phyloP scores from a whole-genome alignment of 805 yeast genomes.

The Scheffersomyces ergatensis region DNA sequence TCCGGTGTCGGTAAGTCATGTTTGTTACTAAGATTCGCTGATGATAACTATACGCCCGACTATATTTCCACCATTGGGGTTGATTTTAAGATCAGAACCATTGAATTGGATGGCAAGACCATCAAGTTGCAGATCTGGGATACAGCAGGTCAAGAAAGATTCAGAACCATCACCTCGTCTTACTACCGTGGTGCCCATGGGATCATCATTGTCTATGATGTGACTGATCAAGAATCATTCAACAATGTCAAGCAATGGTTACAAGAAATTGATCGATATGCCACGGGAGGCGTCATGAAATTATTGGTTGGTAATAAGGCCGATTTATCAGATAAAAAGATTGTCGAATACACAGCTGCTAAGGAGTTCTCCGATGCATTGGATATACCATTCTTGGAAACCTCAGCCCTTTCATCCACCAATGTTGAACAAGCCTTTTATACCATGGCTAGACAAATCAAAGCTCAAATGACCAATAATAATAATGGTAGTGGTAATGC shows the following conservation, averaged over 20 bases:
- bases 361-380: constrained; percentile 96
- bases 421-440: constrained; percentile 98
- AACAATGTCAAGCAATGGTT: constrained; percentile 97
- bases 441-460: constrained; percentile 98
- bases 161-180: constrained; percentile 95
- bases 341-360: constrained; percentile 93
- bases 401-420: constrained; percentile 91
- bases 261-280: constrained; percentile 97
- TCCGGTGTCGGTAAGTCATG: constrained; percentile 99
- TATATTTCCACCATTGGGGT: constrained; percentile 98
- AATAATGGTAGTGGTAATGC: constrained; percentile 21
- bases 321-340: constrained; percentile 89
- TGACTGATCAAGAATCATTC: constrained; percentile 94
- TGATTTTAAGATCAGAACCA: constrained; percentile 86
- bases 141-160: constrained; percentile 98
- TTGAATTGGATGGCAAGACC: constrained; percentile 94
- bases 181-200: constrained; percentile 99
- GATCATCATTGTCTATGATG: constrained; percentile 95
- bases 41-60: constrained; percentile 94
- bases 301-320: constrained; percentile 95
- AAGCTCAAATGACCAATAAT: constrained; percentile 85
- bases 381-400: constrained; percentile 92
- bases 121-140: constrained; percentile 99
- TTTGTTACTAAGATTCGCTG: constrained; percentile 90
- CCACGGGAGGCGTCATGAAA: constrained; percentile 96